Conservation (phyloP, 768 basidiomycete genomes). For the Sistotremastrum niveocremeum region DNA sequence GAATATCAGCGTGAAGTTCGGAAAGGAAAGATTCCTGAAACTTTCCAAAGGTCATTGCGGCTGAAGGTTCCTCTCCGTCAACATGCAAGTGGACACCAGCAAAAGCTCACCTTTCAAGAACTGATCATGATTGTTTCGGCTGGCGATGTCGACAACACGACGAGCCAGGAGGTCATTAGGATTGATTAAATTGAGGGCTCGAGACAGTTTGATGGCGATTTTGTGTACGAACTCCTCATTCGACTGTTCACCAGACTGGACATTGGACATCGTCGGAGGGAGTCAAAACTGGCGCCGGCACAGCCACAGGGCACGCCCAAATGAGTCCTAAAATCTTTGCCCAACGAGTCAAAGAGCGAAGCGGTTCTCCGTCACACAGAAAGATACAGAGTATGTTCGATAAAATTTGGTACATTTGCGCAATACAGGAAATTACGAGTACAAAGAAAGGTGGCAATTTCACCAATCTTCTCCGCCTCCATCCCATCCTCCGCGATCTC, state of each 20-base stretch:
- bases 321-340: too few relatives aligned
- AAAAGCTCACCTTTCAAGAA: slow-evolving; percentile 50
- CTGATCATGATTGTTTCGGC: slow-evolving; percentile 43
- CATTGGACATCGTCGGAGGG: too few relatives aligned
- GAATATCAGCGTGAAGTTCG: slow-evolving; percentile 69
- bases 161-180: slow-evolving; percentile 75
- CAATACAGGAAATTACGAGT: too few relatives aligned
- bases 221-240: slow-evolving; percentile 46
- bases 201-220: slow-evolving; percentile 65
- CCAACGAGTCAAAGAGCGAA: too few relatives aligned
- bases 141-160: slow-evolving; percentile 70
- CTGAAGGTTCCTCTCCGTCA: slow-evolving; percentile 18
- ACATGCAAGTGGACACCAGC: neutral
- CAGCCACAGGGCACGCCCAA: too few relatives aligned
- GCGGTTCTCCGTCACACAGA: too few relatives aligned
- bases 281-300: too few relatives aligned
- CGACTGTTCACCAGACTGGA: neutral
- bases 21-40: slow-evolving; percentile 67
- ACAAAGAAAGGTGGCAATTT: neutral
- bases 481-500: slow-evolving; percentile 73
- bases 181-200: slow-evolving; percentile 66
- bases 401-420: too few relatives aligned
- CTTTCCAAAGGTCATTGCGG: slow-evolving; percentile 74
- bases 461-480: slow-evolving; percentile 24
- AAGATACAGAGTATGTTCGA: too few relatives aligned